These are phyloP conservation scores for cucumber (Cucumis sativus) DNA, from an alignment of 306 rosid genomes.

Conservation along the genomic window Cucumber_9930_V3 NC_026655.2:4062501-4063000, in stretches of 20 bases:
- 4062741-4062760: no score
- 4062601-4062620: neutral
- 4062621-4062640: neutral
- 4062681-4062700: no score
- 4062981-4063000: neutral
- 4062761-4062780: no score
- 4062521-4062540: neutral
- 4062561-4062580: neutral
- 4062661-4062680: no score
- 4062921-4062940: neutral
- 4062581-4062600: neutral
- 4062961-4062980: neutral
- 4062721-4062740: no score
- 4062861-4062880: neutral
- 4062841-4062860: neutral
- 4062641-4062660: no score
- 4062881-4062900: neutral
- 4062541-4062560: neutral
- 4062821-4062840: neutral
- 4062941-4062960: neutral
- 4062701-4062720: no score
- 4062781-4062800: no score
- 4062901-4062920: neutral
- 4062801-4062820: neutral
- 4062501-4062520: neutral